Evolutionary conservation across 2,329 filamentous ascomycete genomes (phyloP), one percentile per base, ranked within the genome.

Genomic region (Fusarium siculi): DNA sequence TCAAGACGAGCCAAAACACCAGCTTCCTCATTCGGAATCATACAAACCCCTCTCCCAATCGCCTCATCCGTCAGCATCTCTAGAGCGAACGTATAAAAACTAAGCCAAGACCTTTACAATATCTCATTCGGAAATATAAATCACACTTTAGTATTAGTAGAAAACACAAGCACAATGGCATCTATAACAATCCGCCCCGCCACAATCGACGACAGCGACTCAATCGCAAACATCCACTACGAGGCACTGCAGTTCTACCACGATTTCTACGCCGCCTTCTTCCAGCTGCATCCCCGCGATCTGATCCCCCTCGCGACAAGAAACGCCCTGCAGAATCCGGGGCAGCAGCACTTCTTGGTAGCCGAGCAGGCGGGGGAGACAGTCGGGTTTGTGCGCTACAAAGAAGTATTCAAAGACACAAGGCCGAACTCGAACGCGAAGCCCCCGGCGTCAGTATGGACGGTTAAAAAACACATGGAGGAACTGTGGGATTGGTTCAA

Each of bases 261-360:
- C 40, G 62, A 66, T 4, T 77, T 77, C 44, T 77, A 77, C 46
- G 74, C 61, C 12, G 74, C 72, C 16, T 66, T 77, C 59, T 76
- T 76, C 30, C 53, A 66, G 34, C 50, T n/a, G 1, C 63, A 76
- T 44, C 74, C 75, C 18, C 43, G 60, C 40, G 72, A 76, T 16
- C 30, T 75, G 1, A 62, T 76, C 44, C 67, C 59, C 12, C 34
- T 74, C 10, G 66, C 68, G 11, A 75, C 70, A 6, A 59, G 44
- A 16, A 60, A 25, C 12, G 72, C 72, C 15, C 32, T 77, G 30
- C 68, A 66, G 19, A 68, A 75, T 30, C 72, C 70, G 25, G 44
- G 49, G 16, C 34, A 42, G 53, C 36, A 44, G 53, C 36, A 37
- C 14, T 74, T 76, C n/a, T 39, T 61, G n/a, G 74, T 68, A 5